Evolutionary conservation across 139 green algal species (phyloP).

Genomic region (Chlorella sp.): DNA sequence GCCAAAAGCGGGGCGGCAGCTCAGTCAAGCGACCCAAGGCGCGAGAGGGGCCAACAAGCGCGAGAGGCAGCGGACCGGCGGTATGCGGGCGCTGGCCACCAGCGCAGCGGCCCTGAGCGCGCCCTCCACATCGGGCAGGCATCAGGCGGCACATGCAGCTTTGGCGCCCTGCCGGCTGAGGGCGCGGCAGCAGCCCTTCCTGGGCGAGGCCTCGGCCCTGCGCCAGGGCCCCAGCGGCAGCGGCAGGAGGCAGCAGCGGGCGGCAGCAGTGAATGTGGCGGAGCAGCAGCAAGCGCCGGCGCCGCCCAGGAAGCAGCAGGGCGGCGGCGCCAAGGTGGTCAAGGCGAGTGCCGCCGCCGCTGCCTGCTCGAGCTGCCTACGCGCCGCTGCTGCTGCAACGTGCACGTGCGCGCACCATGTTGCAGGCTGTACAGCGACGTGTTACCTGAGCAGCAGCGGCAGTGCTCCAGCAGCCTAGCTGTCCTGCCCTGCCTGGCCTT

Average conservation of each 20-base stretch:
- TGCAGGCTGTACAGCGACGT: too few relatives aligned
- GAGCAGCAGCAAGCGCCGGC: neutral
- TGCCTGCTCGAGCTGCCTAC: neutral
- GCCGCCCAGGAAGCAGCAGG: neutral
- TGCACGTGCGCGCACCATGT: too few relatives aligned
- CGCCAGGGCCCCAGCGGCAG: neutral
- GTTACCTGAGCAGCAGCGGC: neutral
- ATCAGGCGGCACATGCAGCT: neutral
- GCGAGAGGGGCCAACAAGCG: too few relatives aligned
- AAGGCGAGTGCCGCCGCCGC: conserved; percentile 27
- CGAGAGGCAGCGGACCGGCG: neutral
- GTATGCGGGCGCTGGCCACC: neutral
- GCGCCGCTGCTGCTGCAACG: too few relatives aligned
- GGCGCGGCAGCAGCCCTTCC: neutral
- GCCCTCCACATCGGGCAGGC: conserved; percentile 4
- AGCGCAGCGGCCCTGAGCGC: neutral
- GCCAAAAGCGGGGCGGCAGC: too few relatives aligned
- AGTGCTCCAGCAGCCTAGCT: neutral
- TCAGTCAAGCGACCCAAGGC: too few relatives aligned
- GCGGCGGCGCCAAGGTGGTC: conserved; percentile 32
- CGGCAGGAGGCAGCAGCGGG: neutral
- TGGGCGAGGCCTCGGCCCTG: conserved; percentile 4
- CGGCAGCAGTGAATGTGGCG: neutral
- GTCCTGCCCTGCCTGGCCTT: neutral
- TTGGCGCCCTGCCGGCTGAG: neutral